Evolutionary conservation across 2,329 filamentous ascomycete genomes (phyloP).

Genomic region (Apiospora kogelbergensis): DNA sequence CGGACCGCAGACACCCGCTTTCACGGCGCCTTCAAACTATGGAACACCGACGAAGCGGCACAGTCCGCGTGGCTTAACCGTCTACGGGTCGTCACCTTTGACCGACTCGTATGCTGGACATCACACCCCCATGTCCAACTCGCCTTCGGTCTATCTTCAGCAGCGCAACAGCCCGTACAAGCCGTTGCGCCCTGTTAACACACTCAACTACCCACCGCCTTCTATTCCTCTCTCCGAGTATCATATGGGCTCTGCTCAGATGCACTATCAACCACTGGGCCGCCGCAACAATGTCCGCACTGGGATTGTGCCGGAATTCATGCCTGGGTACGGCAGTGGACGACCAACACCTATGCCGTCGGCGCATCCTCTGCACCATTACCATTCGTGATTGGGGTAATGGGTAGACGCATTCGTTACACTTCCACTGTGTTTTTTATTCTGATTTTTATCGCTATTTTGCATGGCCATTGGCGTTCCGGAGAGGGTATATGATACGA

Average conservation of each 20-base stretch:
- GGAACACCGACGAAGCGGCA: slow-evolving; percentile 54
- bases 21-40: slow-evolving; percentile 35
- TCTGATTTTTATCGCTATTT: neutral
- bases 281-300: slow-evolving; percentile 66
- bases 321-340: slow-evolving; percentile 20
- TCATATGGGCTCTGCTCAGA: slow-evolving; percentile 67
- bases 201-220: slow-evolving; percentile 84
- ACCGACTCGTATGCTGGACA: slow-evolving; percentile 60
- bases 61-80: slow-evolving; percentile 49
- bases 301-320: slow-evolving; percentile 68
- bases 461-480: slow-evolving; percentile 9
- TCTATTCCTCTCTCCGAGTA: slow-evolving; percentile 77
- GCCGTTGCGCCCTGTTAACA: slow-evolving; percentile 85
- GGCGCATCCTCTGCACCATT: slow-evolving; percentile 12
- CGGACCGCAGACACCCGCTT: slow-evolving; percentile 32
- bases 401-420: neutral
- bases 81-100: slow-evolving; percentile 69
- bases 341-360: slow-evolving; percentile 18
- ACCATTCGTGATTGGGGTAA: neutral
- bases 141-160: slow-evolving; percentile 83
- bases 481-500: slow-evolving; percentile 3
- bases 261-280: slow-evolving; percentile 80
- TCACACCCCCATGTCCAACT: slow-evolving; percentile 71
- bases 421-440: neutral
- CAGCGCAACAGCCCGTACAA: slow-evolving; percentile 91